Base-by-base conservation (phyloP, 768 basidiomycete genomes). In the Boletus reticuloceps region DNA sequence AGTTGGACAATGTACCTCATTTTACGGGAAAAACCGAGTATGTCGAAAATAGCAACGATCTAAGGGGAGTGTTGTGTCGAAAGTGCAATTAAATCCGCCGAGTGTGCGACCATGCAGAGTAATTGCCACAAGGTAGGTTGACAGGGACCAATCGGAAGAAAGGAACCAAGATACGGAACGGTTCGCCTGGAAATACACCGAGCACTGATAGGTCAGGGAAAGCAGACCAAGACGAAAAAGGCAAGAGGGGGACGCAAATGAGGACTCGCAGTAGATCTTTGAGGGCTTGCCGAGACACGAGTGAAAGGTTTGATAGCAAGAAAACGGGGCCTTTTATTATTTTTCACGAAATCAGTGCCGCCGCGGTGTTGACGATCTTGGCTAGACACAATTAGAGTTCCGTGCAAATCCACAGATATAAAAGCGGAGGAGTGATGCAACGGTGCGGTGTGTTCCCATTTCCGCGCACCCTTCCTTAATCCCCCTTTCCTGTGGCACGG, bases 111-210 rank as follows among this genome's bases (percentile, higher is more conserved):
- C 53, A 37, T 34, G 47, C 20, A 61, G 55, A 58, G 59, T 54
- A 44, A 58, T 66, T 72, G 63, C 69, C 77, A 79, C 72, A 74
- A 74, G 75, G 74, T 67, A 49, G n/a, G 53, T 51, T 59, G 62
- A 64, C 49, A 57, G 56, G 63, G 60, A 56, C 78, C 77, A 82
- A 82, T 82, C 80, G 80, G 82, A 74, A 67, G 59, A 55, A 59
- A 62, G 59, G 71, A 68, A 59, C 68, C 54, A 65, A 62, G 67
- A 64, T 62, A 79, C 78, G 79, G 81, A 71, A 72, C 77, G 80
- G 77, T 72, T 60, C 58, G 60, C 67, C 64, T 72, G 66, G 67
- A 70, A 70, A 74, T 73, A 72, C 63, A 65, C 68, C 69, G 64
- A 64, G 61, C 52, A 72, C 74, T 71, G 77, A 77, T 74, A 75